These are phyloP conservation scores for Suhomyces ambrosiae DNA, from an alignment of 1,139 yeast species.

Conservation along the genomic window DNA sequence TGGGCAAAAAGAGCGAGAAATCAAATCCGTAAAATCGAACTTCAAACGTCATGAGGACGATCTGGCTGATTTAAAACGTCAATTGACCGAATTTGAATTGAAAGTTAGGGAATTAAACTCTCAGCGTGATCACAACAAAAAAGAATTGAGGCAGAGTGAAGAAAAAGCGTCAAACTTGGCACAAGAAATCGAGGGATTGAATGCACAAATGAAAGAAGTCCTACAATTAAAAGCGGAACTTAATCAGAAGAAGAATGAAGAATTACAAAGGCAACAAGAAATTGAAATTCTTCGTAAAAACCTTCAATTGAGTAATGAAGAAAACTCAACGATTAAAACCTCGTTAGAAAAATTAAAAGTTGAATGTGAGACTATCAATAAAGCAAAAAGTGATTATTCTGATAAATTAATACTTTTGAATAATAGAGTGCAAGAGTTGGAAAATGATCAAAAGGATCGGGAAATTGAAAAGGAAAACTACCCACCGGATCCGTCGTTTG, in stretches of 20 bases:
- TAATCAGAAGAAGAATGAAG: slow-evolving; percentile 10
- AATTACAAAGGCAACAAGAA: slow-evolving; percentile 9
- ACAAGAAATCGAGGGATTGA: slow-evolving; percentile 13
- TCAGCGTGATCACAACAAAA: slow-evolving; percentile 14
- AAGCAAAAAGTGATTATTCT: slow-evolving; percentile 30
- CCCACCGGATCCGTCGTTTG: slow-evolving; percentile 36
- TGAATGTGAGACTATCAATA: slow-evolving; percentile 39
- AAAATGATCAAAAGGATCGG: slow-evolving; percentile 8
- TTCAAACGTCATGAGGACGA: slow-evolving; percentile 17
- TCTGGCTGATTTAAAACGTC: slow-evolving; percentile 13
- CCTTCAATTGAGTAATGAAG: slow-evolving; percentile 13
- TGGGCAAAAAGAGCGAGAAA: slow-evolving; percentile 17
- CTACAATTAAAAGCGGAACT: slow-evolving; percentile 15
- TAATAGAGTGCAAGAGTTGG: slow-evolving; percentile 22
- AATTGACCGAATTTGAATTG: slow-evolving; percentile 15
- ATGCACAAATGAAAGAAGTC: slow-evolving; percentile 13
- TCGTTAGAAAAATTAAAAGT: slow-evolving; percentile 27
- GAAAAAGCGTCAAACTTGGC: slow-evolving; percentile 7
- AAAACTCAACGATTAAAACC: slow-evolving; percentile 20
- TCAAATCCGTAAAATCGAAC: slow-evolving; percentile 15
- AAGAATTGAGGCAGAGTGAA: slow-evolving; percentile 14
- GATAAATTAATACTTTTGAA: slow-evolving; percentile 29
- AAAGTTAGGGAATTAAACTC: slow-evolving; percentile 14
- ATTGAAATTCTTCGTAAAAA: slow-evolving; percentile 13
- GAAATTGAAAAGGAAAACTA: slow-evolving; percentile 40